Evolutionary conservation across 805 yeast species (phyloP).

Genomic region (Starmerella riodocensis): DNA sequence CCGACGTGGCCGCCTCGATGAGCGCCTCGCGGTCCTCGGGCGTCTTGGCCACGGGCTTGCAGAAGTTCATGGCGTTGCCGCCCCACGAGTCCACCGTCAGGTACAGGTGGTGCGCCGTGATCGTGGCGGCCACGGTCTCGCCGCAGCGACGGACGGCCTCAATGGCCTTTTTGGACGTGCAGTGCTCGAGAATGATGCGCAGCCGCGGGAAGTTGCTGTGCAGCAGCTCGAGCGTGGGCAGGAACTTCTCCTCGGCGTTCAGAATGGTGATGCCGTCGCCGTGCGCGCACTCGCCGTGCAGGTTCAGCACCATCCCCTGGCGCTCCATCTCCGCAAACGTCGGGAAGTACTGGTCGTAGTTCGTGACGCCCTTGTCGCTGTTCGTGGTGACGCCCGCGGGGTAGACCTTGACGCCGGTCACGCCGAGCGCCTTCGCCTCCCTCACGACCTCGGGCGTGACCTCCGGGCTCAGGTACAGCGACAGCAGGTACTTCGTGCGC

Average conservation of each 20-base stretch:
- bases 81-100: conserved; percentile 93
- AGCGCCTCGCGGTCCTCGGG: conserved; percentile 75
- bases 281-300: conserved; percentile 93
- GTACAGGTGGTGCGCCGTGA: conserved; percentile 89
- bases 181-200: conserved; percentile 82
- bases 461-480: conserved; percentile 64
- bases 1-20: conserved; percentile 78
- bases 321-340: conserved; percentile 79
- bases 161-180: conserved; percentile 83
- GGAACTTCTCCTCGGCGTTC: conserved; percentile 84
- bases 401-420: conserved; percentile 86
- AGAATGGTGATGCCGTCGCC: conserved; percentile 68
- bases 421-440: conserved; percentile 56
- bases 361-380: conserved; percentile 80
- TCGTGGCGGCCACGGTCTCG: conserved; percentile 72
- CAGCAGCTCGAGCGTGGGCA: conserved; percentile 73
- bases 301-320: conserved; percentile 61
- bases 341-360: conserved; percentile 78
- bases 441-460: conserved; percentile 77
- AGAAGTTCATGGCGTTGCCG: conserved; percentile 85
- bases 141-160: conserved; percentile 62
- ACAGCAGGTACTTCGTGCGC: conserved; percentile 78
- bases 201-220: conserved; percentile 75
- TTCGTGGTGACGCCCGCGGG: conserved; percentile 99
- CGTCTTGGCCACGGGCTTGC: conserved; percentile 95